Conservation (phyloP, 129 eudicot genomes). For the Flaveria brownii region DNA sequence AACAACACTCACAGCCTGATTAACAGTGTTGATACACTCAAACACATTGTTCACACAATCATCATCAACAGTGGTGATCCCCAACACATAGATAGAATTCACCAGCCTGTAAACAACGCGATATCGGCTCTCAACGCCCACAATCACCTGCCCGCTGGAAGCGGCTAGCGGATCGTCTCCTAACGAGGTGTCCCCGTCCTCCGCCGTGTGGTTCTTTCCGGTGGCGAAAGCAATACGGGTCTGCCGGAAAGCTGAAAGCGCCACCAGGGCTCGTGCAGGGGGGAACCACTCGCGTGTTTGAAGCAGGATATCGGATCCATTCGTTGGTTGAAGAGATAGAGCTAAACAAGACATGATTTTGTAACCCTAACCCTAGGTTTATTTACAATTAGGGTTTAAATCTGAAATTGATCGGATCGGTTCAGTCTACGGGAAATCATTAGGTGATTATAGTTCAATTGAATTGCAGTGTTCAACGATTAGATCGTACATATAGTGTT, state of each 20-base stretch:
- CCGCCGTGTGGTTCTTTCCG: conserved; percentile 46
- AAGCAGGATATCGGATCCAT: conserved; percentile 81
- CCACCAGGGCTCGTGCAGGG: conserved; percentile 87
- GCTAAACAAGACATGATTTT: conserved; percentile 79
- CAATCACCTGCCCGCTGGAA: conserved; percentile 84
- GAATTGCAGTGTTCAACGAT: not conserved
- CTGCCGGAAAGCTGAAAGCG: conserved; percentile 74
- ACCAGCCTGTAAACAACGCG: conserved; percentile 75
- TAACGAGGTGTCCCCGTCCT: conserved; percentile 44
- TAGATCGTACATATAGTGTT: conserved; percentile 6
- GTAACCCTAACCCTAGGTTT: conserved; percentile 28
- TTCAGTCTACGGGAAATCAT: conserved; percentile 10
- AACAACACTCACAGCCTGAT: conserved; percentile 69
- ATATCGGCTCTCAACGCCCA: conserved; percentile 75
- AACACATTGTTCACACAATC: conserved; percentile 60
- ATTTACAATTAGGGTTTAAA: conserved; percentile 21
- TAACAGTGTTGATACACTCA: conserved; percentile 73
- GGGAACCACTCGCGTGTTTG: conserved; percentile 99
- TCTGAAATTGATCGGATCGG: not conserved
- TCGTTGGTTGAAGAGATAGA: conserved; percentile 75
- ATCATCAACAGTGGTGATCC: conserved; percentile 65
- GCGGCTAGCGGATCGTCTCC: conserved; percentile 93
- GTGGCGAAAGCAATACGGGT: conserved; percentile 74
- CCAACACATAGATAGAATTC: conserved; percentile 68
- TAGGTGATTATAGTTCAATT: not conserved